These are phyloP conservation scores for Xylaria sp. DNA, from an alignment of 2,329 filamentous ascomycete species.

Conservation along the genomic window DNA sequence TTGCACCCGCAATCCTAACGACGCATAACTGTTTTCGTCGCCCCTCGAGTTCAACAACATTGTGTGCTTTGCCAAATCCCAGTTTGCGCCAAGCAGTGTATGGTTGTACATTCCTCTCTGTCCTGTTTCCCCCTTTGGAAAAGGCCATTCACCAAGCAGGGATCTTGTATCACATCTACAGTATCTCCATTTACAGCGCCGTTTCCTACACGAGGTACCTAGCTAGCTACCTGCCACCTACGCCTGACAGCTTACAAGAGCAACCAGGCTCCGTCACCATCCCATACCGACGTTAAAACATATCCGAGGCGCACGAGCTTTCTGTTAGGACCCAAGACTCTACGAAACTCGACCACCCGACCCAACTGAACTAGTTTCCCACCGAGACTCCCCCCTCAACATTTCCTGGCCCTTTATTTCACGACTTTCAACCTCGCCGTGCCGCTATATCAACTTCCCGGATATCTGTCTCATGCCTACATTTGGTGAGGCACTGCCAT, in stretches of 20 bases:
- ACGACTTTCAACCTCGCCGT: neutral
- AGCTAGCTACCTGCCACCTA: neutral
- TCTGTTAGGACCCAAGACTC: neutral
- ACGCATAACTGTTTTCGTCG: neutral
- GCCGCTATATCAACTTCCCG: slow-evolving; percentile 11
- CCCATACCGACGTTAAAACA: neutral
- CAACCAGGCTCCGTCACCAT: neutral
- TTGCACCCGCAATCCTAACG: neutral
- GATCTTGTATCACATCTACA: slow-evolving; percentile 12
- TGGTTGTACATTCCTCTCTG: neutral
- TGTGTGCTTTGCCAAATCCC: neutral
- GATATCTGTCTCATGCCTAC: slow-evolving; percentile 27
- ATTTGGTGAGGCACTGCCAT: slow-evolving; percentile 43
- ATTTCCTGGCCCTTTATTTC: neutral
- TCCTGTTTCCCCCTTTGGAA: neutral
- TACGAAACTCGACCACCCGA: neutral
- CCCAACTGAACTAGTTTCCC: too few species aligned
- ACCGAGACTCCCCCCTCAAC: neutral
- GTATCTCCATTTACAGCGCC: neutral
- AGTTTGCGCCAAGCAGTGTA: neutral
- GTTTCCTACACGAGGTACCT: neutral
- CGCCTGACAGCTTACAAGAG: neutral
- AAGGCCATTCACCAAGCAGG: neutral
- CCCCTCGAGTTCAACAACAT: slow-evolving; percentile 8
- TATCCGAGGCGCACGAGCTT: neutral